Conservation (phyloP, 192 early-diverging fungal genomes). For the Coemansia sp. region DNA sequence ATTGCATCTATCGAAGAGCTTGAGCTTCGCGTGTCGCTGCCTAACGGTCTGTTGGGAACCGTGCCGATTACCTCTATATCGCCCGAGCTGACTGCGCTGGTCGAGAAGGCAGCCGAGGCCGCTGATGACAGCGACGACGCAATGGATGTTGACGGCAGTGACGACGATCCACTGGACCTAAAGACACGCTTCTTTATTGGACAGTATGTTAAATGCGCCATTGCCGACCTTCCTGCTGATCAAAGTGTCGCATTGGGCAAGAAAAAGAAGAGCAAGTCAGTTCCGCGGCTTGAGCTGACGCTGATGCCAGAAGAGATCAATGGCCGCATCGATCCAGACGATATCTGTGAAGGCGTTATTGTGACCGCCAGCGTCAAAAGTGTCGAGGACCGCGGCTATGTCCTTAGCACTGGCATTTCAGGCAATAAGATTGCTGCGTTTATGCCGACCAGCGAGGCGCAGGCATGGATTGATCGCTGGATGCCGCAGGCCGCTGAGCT, state of each 20-base stretch:
- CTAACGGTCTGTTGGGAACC: conserved; percentile 78
- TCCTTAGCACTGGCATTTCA: conserved; percentile 72
- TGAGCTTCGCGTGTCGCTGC: conserved; percentile 79
- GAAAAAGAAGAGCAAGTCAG: conserved; percentile 22
- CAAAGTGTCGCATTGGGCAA: conserved; percentile 28
- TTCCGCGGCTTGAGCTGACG: conserved; percentile 65
- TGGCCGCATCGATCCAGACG: conserved; percentile 60
- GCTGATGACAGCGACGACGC: conserved; percentile 58
- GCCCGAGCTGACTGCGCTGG: conserved; percentile 63
- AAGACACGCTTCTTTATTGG: conserved; percentile 72
- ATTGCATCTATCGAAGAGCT: conserved; percentile 78
- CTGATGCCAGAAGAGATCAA: conserved; percentile 81
- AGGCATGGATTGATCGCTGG: conserved; percentile 61
- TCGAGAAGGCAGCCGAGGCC: conserved; percentile 66
- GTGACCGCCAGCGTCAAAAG: conserved; percentile 72
- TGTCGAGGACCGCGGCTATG: conserved; percentile 92
- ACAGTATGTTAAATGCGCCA: conserved; percentile 76
- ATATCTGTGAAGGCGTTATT: conserved; percentile 70
- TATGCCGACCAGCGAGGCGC: conserved; percentile 67
- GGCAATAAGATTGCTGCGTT: conserved; percentile 66
- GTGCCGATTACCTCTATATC: conserved; percentile 90
- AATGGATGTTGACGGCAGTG: conserved; percentile 44
- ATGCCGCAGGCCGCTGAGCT: conserved; percentile 60
- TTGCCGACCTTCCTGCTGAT: conserved; percentile 59
- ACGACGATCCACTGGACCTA: conserved; percentile 65